Base-by-base conservation (phyloP, 345 rosid species). In the Melastoma malabathricum region DNA sequence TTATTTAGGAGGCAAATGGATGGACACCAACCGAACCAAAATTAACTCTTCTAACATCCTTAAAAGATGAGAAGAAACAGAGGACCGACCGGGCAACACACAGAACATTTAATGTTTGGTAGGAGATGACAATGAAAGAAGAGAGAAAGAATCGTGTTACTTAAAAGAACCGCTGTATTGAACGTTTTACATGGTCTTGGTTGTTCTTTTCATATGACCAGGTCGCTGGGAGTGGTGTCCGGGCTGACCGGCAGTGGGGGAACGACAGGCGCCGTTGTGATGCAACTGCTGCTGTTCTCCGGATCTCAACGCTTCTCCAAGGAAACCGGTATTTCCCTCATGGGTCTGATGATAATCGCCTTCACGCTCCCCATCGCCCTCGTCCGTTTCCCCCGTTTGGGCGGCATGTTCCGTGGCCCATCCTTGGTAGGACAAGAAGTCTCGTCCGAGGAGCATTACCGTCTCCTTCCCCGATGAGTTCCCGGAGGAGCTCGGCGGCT, bases 231-330 rank as follows among this genome's bases (percentile, higher is more conserved):
- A 59, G 82, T 81, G 59, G 79, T 85, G 54, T 66, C 93, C 15
- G 95, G 93, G 47, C 83, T 89, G 75, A 81, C 93, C 5, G 95
- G 93, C 25, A 77, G 86, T 10, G 95, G 97, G 13, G 97, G 97
- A 1, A 81, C 93, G 0, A 45, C 77, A 6, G 95, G 93, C 5
- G 95, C 93, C 9, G 93, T 83, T 15, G 76, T 69, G 56, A 89
- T 83, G 4, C 83, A 85, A 64, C 18, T 64, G 55, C 20, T 89
- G 45, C 50, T 89, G 55, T 83, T 83, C 68, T 77, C 93, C 0
- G 93, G 97, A 8, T 55, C 73, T 1, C 44, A 41, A 59, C 53
- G 29, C 62, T 68, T 73, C 64, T 57, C 73, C 4, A 79, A 43
- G 55, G 78, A 79, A 60, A 76, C 72, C 46, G 75, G 97, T 65